phyloP scores from a whole-genome alignment of 805 yeast genomes.

The Yarrowia divulgata region DNA sequence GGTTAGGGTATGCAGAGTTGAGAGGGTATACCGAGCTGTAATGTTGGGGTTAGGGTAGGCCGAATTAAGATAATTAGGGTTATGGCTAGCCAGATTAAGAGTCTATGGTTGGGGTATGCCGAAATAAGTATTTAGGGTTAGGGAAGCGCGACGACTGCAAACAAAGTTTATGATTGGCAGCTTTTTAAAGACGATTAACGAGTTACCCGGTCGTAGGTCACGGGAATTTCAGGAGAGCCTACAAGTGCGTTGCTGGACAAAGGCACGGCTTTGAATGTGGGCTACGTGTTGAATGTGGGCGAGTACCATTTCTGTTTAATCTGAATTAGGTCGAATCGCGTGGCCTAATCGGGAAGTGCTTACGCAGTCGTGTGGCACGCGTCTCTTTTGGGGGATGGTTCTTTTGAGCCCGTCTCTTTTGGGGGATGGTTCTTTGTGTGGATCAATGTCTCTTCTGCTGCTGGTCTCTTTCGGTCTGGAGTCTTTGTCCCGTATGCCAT shows the following conservation, averaged over 20 bases:
- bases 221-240: no score
- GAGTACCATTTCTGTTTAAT: no score
- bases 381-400: not conserved
- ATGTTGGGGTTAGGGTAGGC: slow-evolving; percentile 1
- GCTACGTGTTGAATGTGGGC: not conserved
- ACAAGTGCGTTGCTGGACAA: no score
- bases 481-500: not conserved
- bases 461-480: no score
- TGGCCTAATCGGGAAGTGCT: not conserved
- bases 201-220: not conserved
- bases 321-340: not conserved
- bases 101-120: no score
- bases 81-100: no score
- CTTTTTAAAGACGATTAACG: not conserved
- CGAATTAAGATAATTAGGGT: not conserved
- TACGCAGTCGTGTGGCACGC: not conserved
- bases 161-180: not conserved
- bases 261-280: not conserved
- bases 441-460: no score
- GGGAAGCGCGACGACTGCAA: not conserved
- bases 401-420: not conserved
- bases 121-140: not conserved
- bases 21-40: no score
- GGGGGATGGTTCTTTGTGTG: not conserved
- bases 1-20: not conserved